Percentiles rank a stretch among this genome's conserved stretches.
Evolutionary conservation across 1,139 yeast species (phyloP).

Genomic region (Kodamaea anthophila): DNA sequence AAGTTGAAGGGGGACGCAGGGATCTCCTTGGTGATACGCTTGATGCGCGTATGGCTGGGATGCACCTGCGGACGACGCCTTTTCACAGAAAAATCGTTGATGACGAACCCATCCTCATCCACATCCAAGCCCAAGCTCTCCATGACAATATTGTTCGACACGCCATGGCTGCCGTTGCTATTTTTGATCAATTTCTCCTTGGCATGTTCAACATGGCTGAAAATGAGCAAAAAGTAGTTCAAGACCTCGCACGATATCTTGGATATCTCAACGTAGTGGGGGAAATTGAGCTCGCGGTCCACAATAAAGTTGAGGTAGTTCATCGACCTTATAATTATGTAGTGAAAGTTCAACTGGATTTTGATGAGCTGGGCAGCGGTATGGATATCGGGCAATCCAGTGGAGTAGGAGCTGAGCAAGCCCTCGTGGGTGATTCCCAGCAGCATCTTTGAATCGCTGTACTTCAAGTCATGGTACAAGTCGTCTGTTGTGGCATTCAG

Average conservation of each 20-base stretch:
- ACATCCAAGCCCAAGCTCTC: constrained; percentile 17
- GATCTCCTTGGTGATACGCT: constrained; percentile 19
- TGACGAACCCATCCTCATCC: constrained; percentile 45
- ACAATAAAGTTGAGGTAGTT: constrained; percentile 43
- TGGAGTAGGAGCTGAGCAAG: constrained; percentile 22
- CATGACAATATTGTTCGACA: constrained; percentile 11
- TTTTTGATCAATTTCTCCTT: constrained; percentile 9
- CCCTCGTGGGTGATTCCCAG: constrained; percentile 27
- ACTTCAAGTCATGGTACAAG: constrained; percentile 30
- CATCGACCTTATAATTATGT: constrained; percentile 37
- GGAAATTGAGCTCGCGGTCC: constrained; percentile 37
- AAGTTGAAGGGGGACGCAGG: constrained; percentile 39
- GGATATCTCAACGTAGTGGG: constrained; percentile 31
- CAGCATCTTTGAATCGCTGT: constrained; percentile 9
- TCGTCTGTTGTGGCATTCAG: constrained; percentile 19
- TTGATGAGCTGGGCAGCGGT: constrained; percentile 38
- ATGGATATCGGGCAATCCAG: constrained; percentile 36
- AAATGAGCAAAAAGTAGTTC: constrained; percentile 33
- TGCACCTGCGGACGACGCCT: constrained; percentile 20
- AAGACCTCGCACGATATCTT: constrained; percentile 36
- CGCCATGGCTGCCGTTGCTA: constrained; percentile 2
- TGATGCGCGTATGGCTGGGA: constrained; percentile 8
- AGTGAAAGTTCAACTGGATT: constrained; percentile 42
- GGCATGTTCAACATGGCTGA: constrained; percentile 21
- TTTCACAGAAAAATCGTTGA: constrained; percentile 41